Base-by-base conservation (phyloP, 805 yeast genomes). In the Clavispora phyllophila region DNA sequence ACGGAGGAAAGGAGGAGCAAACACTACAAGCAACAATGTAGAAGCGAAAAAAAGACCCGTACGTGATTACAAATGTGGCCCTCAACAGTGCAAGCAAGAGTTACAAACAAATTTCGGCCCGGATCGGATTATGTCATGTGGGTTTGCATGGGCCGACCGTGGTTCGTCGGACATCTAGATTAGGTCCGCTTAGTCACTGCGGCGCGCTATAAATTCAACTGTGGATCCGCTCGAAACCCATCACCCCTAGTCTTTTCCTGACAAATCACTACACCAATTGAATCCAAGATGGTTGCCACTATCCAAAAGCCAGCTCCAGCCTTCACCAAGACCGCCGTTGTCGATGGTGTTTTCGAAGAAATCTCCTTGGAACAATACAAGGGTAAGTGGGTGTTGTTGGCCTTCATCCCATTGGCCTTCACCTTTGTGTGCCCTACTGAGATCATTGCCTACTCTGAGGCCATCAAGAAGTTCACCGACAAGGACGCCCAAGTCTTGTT, bases 391-490 rank as follows among this genome's bases (percentile, higher is more conserved):
- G 96, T 93, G 56, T 73, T 93, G 54, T 79, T 93, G 62, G 98
- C 95, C 51, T 93, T 93, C 77, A 84, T 93, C 68, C 99, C 99
- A 71, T 76, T 91, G 80, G 99, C 99, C 41, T 93, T 93, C 90
- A 93, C 99, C 48, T 93, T 93, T 59, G 98, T 93, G 52, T 93
- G 99, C 76, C 99, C 99, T 71, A 93, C 99, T 57, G 98, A 93
- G 79, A 90, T 93, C 77, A 83, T 93, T 72, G 98, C 98, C 58
- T 93, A 89, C 84, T 87, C 96, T 51, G 96, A 91, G 59, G 96
- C 97, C 57, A 86, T 81, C 59, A 81, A 82, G 77, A 82, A 84
- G 78, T 93, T 93, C 74, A 69, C 84, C 58, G 95, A 79, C 56
- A 84, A 87, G 66, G 91, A 82, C 62, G 81, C 88, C 56, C 87